Evolutionary conservation across 139 green algal species (phyloP), one percentile per base, ranked within the genome.

Genomic region (Pleodorina starrii): DNA sequence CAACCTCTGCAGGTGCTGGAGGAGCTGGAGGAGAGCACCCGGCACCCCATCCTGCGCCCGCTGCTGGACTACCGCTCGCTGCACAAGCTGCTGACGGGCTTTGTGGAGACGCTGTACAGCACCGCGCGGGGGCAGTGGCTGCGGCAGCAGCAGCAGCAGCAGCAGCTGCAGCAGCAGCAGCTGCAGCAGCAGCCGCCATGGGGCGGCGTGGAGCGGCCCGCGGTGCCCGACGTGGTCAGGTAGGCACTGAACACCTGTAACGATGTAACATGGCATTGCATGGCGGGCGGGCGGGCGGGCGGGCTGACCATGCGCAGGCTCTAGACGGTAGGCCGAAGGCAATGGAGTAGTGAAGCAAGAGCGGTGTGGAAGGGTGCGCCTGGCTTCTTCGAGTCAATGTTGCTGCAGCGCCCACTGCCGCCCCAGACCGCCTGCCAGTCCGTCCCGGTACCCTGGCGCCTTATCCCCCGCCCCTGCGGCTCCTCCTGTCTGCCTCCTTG

Each of bases 11-110:
- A 95, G 87, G 92, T 95, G 6, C 86, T 97, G 32, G 79, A 96
- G 89, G 94, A 96, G 90, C 75, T 97, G 86, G 19, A 80, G 38
- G 66, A 60, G 21, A 63, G 90, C 38, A 76, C 76, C 44, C 86
- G 50, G 2, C 92, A 96, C 63, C 42, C 85, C 9, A 54, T 97
- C 48, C 83, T 93, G 17, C 76, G 48, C 6, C 63, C 95, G 79
- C 94, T 98, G 42, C 77, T 94, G 76, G 93, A 97, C 87, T 90
- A 96, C 90, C 89, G 96, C 73, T 96, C 88, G 54, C 82, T 97
- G 1, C 71, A 35, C 43, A 97, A 97, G 90, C 87, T 96, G 35
- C 90, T 94, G 14, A 89, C 63, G 9, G 85, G 86, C 68, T 96
- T 94, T 46, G 50, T 92, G 17, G 66, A 92, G 17, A 48, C 73